Percentiles rank a stretch among this genome's conserved stretches.
Conservation (phyloP, 2,329 filamentous ascomycete species). For the Pseudogymnoascus sp. region DNA sequence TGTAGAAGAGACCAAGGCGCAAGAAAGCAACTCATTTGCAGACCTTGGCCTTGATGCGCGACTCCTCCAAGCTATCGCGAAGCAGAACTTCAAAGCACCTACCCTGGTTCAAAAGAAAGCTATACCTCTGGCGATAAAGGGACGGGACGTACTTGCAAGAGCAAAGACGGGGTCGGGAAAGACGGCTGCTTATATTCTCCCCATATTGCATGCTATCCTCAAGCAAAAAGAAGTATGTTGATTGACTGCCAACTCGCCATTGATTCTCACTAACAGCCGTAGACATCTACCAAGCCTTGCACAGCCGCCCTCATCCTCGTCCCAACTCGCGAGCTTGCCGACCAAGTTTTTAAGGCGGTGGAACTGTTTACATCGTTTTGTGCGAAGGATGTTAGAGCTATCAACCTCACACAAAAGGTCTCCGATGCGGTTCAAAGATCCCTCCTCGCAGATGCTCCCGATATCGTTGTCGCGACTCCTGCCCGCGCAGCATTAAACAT, state of each 20-base stretch:
- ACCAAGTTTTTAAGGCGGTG: conserved; percentile 77
- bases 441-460: conserved; percentile 75
- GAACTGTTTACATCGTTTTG: conserved; percentile 75
- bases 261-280: conserved; percentile 13
- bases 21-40: conserved; percentile 51
- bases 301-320: conserved; percentile 83
- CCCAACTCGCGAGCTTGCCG: conserved; percentile 87
- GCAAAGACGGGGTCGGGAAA: conserved; percentile 95
- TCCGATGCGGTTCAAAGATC: conserved; percentile 83
- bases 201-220: conserved; percentile 77
- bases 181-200: conserved; percentile 90
- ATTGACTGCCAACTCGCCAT: neutral
- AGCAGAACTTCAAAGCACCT: conserved; percentile 76
- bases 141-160: conserved; percentile 83
- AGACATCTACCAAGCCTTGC: conserved; percentile 44
- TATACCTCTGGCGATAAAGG: conserved; percentile 80
- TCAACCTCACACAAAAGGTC: conserved; percentile 86
- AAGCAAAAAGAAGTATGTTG: conserved; percentile 60
- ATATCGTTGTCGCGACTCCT: conserved; percentile 87
- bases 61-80: conserved; percentile 76
- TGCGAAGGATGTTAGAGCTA: conserved; percentile 70
- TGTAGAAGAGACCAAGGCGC: conserved; percentile 25
- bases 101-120: conserved; percentile 84
- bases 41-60: conserved; percentile 76
- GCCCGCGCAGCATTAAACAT: conserved; percentile 74